A percentile compares a stretch with the other conserved stretches of the same genome.
Conservation (phyloP, 768 basidiomycete species). For the Hypholoma fasciculare region DNA sequence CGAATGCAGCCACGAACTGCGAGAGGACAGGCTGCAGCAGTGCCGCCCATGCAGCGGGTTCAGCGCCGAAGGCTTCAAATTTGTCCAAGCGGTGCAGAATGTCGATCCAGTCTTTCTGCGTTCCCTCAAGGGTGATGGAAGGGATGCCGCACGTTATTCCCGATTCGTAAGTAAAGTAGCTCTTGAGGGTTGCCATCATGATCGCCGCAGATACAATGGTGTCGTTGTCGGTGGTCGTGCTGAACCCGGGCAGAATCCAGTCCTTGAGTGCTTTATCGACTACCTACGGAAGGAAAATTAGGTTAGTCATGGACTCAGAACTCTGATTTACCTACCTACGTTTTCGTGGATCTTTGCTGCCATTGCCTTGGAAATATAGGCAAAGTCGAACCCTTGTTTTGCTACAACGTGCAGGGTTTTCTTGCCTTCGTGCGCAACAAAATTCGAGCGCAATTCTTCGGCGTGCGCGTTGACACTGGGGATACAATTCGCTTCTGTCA, state of each 20-base stretch:
- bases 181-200: slow-evolving; percentile 21
- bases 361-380: slow-evolving; percentile 27
- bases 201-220: slow-evolving; percentile 14
- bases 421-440: slow-evolving; percentile 34
- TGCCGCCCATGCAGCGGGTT: slow-evolving; percentile 15
- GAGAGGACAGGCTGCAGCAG: slow-evolving; percentile 16
- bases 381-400: slow-evolving; percentile 27
- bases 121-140: slow-evolving; percentile 22
- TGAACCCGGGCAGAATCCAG: slow-evolving; percentile 16
- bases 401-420: slow-evolving; percentile 26
- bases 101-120: slow-evolving; percentile 21
- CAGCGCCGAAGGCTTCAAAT: slow-evolving; percentile 14
- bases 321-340: slow-evolving; percentile 6
- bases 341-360: slow-evolving; percentile 22
- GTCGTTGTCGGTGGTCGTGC: slow-evolving; percentile 14
- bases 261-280: slow-evolving; percentile 4
- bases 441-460: slow-evolving; percentile 31
- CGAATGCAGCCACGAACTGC: slow-evolving; percentile 23
- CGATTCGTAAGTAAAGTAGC: slow-evolving; percentile 21
- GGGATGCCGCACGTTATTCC: slow-evolving; percentile 22
- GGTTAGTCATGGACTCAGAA: not conserved
- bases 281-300: not conserved
- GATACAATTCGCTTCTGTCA: not conserved
- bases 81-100: slow-evolving; percentile 20
- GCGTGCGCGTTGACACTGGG: slow-evolving; percentile 18